Evolutionary conservation across 108 stramenopile species (phyloP), one percentile per base, ranked within the genome.

Genomic region (Aurantiochytrium sp.): DNA sequence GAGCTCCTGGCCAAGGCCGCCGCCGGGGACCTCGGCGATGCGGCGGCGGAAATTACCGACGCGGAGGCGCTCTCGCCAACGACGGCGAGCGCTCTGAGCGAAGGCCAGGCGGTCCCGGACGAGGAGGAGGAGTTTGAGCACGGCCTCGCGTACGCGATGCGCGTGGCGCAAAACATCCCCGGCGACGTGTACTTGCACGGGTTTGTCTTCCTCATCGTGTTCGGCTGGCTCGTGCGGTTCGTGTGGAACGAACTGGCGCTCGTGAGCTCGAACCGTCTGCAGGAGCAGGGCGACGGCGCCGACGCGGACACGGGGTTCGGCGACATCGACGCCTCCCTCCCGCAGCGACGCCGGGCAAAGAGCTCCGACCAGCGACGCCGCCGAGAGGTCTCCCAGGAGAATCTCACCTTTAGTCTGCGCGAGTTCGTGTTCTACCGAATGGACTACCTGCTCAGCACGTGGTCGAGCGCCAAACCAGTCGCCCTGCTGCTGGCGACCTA

Each of bases 401-500:
- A 8, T 10, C 59, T 65, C 34, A 65, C 59, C 10, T 81, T 81
- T 2, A 81, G 42, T 12, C 73, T 81, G 73, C 39, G 45, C n/a
- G 73, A 81, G 73, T 81, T 81, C 45, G 45, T 48, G 3, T 81
- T 81, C 24, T 81, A 81, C 30, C 39, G 73, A 6, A 81, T 81
- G 73, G 73, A 81, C 73, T 81, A 81, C 45, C 39, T 81, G 45
- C 4, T 81, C 21, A 81, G 73, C 30, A 81, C 73, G 17, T 81
- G 73, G 73, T 41, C 73, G 6, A 48, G 73, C 27, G 73, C 73
- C 24, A 81, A 81, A 48, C 73, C 73, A 30, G 73, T 81, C 10
- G 73, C 73, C 10, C 73, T 81, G 19, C 45, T 81, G 12, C 39
- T 81, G 10, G 73, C 73, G 19, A 81, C 73, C 6, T 81, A 81